Base-by-base conservation (phyloP, 2,329 filamentous ascomycete genomes). In the Neonectria coccinea region DNA sequence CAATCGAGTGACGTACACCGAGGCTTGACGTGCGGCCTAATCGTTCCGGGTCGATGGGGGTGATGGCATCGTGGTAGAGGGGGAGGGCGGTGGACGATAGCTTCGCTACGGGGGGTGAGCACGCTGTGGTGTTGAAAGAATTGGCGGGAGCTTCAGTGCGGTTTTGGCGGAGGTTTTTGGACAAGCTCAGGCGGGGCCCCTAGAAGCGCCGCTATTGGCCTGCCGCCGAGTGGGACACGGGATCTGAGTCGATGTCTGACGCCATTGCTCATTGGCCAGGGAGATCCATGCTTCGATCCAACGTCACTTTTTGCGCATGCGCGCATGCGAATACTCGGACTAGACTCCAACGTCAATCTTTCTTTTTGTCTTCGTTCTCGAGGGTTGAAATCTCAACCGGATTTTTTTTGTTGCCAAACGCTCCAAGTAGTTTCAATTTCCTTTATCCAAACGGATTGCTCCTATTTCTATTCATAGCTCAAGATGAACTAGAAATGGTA, bases 61-160 rank as follows among this genome's bases (percentile, higher is more conserved):
- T 29, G 61, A 50, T 27, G 56, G 27, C 61, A 64, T 64, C 56
- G 61, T 36, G 51, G 55, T 20, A 39, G 50, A 44, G 50, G 54
- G 41, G 27, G 16, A 11, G 59, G 56, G 5, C 31, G 50, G 27
- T 42, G 22, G 16, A 51, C 51, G 51, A 39, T 56, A 39, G 44
- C 56, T 44, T 59, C 51, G 44, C 61, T 59, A 39, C 36, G 36
- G 36, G 36, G 56, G 8, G 48, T n/a, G 44, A 41, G 44, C 56
- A 44, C 61, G 50, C 56, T 59, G 51, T 59, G 56, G 56, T 54
- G 61, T 59, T 59, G 61, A 59, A 63, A 20, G 50, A 64, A 56
- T 64, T 64, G 44, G 22, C 61, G 59, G 51, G 39, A 59, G 51
- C 51, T 64, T 55, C 36, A 56, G 61, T 42, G 44, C 11, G 42